These are phyloP conservation scores for Cylindricascospora bacillispora DNA, from an alignment of 1,139 yeast species.

Conservation along the genomic window DNA sequence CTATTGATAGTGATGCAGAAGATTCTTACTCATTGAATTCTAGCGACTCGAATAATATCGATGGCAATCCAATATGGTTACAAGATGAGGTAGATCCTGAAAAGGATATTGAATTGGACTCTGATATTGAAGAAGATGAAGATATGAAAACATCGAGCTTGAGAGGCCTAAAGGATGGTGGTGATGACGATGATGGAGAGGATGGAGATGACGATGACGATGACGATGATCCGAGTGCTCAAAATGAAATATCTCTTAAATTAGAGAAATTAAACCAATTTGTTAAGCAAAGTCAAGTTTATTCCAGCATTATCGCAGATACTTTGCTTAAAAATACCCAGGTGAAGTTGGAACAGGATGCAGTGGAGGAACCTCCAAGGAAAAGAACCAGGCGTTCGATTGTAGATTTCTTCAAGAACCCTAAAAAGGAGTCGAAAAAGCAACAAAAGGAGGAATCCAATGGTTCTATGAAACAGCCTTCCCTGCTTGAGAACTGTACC, in stretches of 20 bases:
- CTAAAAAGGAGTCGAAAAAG: conserved; percentile 3
- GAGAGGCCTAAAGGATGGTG: conserved; percentile 14
- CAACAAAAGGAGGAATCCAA: conserved; percentile 6
- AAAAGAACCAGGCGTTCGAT: conserved; percentile 11
- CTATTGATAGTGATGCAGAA: conserved; percentile 4
- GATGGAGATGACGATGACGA: conserved; percentile 11
- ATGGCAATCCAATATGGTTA: conserved; percentile 19
- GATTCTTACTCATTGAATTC: no score
- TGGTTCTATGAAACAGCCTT: conserved; percentile 40
- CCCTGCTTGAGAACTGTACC: conserved; percentile 47
- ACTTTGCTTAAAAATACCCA: conserved; percentile 41
- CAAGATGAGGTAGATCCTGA: conserved; percentile 13
- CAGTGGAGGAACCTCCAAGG: conserved; percentile 14
- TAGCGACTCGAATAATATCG: no score
- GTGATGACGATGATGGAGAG: conserved; percentile 11
- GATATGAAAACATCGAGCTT: conserved; percentile 11
- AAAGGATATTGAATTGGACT: conserved; percentile 17
- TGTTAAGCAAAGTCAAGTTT: conserved; percentile 72
- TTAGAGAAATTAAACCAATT: conserved; percentile 53
- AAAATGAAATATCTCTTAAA: conserved; percentile 33
- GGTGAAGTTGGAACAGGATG: conserved; percentile 6
- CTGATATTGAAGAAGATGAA: conserved; percentile 16
- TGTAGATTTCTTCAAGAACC: conserved; percentile 18
- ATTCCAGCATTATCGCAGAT: conserved; percentile 72
- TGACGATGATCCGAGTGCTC: conserved; percentile 14